A percentile compares a stretch with the other conserved stretches of the same genome.
Conservation (phyloP, 2,329 filamentous ascomycete species). For the Ophiostoma perfectum region DNA sequence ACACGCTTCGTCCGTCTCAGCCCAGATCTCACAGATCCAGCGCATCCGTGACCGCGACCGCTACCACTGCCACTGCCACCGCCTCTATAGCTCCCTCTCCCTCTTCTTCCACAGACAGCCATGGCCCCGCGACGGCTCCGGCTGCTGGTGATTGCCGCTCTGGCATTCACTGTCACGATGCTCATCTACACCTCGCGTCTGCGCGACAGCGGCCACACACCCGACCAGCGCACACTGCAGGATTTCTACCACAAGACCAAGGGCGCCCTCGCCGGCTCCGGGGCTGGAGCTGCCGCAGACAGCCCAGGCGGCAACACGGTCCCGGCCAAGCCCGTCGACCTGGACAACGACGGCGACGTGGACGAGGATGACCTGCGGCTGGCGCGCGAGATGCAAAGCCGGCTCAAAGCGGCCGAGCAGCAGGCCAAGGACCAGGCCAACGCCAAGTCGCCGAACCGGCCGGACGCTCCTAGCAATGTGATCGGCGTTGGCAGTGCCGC, state of each 20-base stretch:
- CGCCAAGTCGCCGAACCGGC: constrained; percentile 57
- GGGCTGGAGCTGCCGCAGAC: constrained; percentile 27
- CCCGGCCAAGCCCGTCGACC: constrained; percentile 42
- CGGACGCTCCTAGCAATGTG: constrained; percentile 53
- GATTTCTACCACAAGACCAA: constrained; percentile 59
- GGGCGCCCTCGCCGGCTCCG: constrained; percentile 40
- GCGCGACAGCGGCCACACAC: constrained; percentile 46
- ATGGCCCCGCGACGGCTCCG: constrained; percentile 66
- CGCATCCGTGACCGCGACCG: neutral
- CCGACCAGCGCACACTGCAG: constrained; percentile 38
- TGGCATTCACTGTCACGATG: constrained; percentile 60
- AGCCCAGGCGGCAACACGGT: constrained; percentile 30
- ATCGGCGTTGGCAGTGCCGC: constrained; percentile 56
- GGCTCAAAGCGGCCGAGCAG: constrained; percentile 63
- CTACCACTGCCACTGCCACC: neutral
- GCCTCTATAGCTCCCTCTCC: neutral
- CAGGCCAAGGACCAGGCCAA: constrained; percentile 64
- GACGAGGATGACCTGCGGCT: constrained; percentile 52
- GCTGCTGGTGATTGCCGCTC: constrained; percentile 57
- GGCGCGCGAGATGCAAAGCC: constrained; percentile 51
- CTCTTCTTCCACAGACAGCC: neutral
- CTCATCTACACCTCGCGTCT: constrained; percentile 67
- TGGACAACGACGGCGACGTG: constrained; percentile 51
- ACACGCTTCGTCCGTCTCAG: neutral
- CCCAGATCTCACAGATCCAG: neutral